These are phyloP conservation scores for Vitis hybrid DNA, from an alignment of 177 flowering plant genomes.

Conservation along the genomic window DNA sequence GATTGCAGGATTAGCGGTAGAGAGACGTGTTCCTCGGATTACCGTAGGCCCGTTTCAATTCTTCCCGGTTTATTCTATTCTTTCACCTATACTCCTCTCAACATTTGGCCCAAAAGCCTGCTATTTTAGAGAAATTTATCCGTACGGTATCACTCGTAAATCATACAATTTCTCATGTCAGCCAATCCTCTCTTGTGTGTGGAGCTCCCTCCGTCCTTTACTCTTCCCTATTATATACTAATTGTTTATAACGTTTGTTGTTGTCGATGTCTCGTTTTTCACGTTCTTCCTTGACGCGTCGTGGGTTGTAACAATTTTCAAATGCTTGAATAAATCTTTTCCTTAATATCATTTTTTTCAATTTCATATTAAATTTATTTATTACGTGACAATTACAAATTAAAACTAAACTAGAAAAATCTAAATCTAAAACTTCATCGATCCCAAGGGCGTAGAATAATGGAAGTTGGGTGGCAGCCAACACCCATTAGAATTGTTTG, in stretches of 20 bases:
- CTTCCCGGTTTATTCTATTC: background rate
- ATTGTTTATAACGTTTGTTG: background rate
- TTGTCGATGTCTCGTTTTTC: slow-evolving; percentile 33
- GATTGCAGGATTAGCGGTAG: slow-evolving; percentile 40
- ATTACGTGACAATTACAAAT: no score
- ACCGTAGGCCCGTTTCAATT: slow-evolving; percentile 31
- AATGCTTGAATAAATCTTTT: no score
- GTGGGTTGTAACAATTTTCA: no score
- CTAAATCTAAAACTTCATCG: no score
- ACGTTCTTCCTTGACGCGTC: slow-evolving; percentile 22
- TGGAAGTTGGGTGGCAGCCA: no score
- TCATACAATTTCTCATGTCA: background rate
- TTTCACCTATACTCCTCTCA: background rate
- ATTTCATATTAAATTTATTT: no score
- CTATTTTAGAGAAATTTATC: background rate
- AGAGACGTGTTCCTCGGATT: slow-evolving; percentile 30
- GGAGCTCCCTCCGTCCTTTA: background rate
- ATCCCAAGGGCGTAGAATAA: no score
- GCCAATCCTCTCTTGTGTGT: no score
- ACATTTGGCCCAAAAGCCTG: background rate
- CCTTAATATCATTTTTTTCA: no score
- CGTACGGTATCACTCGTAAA: background rate
- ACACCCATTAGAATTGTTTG: no score
- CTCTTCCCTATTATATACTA: background rate
- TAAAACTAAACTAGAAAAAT: no score